These are phyloP conservation scores for Cyberlindnera sargentensis DNA, from an alignment of 805 yeast genomes.

Conservation along the genomic window DNA sequence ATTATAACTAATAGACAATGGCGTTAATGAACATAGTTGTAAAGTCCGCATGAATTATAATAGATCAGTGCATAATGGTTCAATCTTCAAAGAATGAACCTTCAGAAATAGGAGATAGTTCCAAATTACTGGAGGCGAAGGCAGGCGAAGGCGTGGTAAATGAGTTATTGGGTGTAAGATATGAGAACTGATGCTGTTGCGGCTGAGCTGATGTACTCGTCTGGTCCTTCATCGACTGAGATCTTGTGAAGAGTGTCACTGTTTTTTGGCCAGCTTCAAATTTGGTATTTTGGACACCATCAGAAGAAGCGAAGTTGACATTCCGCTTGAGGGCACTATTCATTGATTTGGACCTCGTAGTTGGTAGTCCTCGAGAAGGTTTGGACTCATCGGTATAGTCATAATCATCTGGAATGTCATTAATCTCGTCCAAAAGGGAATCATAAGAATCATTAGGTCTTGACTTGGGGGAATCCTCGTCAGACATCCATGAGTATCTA, in stretches of 20 bases:
- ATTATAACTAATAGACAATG: no score
- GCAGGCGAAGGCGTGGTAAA: conserved; percentile 18
- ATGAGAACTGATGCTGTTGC: conserved; percentile 2
- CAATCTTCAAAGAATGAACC: conserved; percentile 1
- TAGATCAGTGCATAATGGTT: no score
- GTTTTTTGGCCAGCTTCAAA: conserved; percentile 31
- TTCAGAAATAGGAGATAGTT: conserved; percentile 24
- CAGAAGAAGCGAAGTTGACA: conserved; percentile 16
- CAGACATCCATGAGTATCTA: conserved; percentile 23
- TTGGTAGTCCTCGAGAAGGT: not conserved
- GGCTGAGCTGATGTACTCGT: not conserved
- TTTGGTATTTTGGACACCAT: conserved; percentile 27
- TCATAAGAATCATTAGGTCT: conserved; percentile 27
- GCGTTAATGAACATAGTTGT: no score
- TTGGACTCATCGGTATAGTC: conserved; percentile 9
- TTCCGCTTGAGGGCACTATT: conserved; percentile 9
- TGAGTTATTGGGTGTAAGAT: conserved; percentile 19
- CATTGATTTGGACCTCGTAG: conserved; percentile 11
- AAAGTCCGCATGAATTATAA: no score
- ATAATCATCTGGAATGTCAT: conserved; percentile 40
- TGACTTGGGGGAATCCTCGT: conserved; percentile 12
- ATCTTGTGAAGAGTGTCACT: conserved; percentile 30
- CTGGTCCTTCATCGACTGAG: not conserved
- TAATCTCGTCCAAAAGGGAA: conserved; percentile 44
- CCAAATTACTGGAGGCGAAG: conserved; percentile 14